Conservation (phyloP, 345 rosid genomes). For the Carallia brachiata region DNA sequence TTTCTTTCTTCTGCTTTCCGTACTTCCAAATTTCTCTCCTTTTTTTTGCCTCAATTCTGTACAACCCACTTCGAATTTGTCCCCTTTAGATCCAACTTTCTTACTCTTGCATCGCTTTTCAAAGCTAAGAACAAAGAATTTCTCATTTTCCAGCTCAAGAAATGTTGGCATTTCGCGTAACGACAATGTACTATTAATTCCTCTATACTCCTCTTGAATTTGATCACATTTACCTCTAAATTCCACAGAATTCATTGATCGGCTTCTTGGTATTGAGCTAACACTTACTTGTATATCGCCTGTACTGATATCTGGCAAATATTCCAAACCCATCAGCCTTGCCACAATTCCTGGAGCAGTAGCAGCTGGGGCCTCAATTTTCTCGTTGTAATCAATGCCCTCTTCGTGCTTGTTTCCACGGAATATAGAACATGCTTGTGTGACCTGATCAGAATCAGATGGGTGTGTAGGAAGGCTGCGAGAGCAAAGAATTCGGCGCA, state of each 20-base stretch:
- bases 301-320: conserved; percentile 22
- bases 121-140: conserved; percentile 62
- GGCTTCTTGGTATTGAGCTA: conserved; percentile 40
- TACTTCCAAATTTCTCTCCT: conserved; percentile 26
- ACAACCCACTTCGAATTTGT: conserved; percentile 19
- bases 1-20: conserved; percentile 12
- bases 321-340: conserved; percentile 78
- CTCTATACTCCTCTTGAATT: conserved; percentile 26
- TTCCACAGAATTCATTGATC: conserved; percentile 45
- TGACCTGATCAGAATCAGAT: conserved; percentile 49
- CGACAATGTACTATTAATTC: conserved; percentile 40
- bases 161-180: conserved; percentile 38
- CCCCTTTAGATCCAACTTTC: conserved; percentile 8
- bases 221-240: conserved; percentile 19
- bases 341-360: conserved; percentile 58
- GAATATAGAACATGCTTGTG: conserved; percentile 27
- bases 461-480: conserved; percentile 55
- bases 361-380: conserved; percentile 6
- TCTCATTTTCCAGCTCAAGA: conserved; percentile 63
- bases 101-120: conserved; percentile 28
- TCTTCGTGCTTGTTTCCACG: conserved; percentile 13
- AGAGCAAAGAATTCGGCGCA: conserved; percentile 59
- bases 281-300: conserved; percentile 15
- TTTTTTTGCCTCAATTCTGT: conserved; percentile 36
- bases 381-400: conserved; percentile 1